Percentiles rank a stretch among this genome's conserved stretches.
Conservation (phyloP, 495 filamentous ascomycete genomes). For the Ascobolus immersus region DNA sequence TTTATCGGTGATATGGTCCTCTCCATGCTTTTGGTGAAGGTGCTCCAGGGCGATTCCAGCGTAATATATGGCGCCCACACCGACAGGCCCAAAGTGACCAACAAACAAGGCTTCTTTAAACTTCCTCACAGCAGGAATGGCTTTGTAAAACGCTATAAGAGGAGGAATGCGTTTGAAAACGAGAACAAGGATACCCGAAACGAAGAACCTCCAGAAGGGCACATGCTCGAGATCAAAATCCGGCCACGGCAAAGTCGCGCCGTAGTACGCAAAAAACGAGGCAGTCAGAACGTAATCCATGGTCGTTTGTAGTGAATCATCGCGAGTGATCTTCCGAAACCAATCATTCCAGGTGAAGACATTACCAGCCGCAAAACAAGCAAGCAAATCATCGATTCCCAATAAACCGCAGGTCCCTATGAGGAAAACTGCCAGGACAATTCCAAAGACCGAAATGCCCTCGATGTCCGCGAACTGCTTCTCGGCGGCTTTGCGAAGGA, state of each 20-base stretch:
- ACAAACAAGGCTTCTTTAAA: constrained; percentile 51
- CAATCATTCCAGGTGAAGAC: constrained; percentile 78
- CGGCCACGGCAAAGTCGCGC: no score
- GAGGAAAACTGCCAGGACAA: constrained; percentile 60
- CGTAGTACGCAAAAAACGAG: no score
- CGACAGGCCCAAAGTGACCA: constrained; percentile 85
- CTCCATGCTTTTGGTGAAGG: no score
- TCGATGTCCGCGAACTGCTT: constrained; percentile 67
- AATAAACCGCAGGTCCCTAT: constrained; percentile 70
- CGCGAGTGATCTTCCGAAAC: constrained; percentile 69
- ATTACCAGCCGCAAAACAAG: constrained; percentile 85
- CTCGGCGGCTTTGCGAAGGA: constrained; percentile 64
- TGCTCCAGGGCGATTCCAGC: no score
- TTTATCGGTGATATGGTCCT: no score
- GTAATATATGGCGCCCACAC: constrained; percentile 86
- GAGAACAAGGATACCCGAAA: constrained; percentile 69
- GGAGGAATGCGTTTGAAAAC: constrained; percentile 56
- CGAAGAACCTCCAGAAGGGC: constrained; percentile 78
- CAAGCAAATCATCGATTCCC: constrained; percentile 74
- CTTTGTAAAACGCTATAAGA: constrained; percentile 44
- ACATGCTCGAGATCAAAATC: constrained; percentile 61
- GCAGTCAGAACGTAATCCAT: constrained; percentile 56
- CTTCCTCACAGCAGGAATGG: constrained; percentile 58
- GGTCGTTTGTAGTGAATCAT: constrained; percentile 74
- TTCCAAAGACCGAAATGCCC: constrained; percentile 73